phyloP scores from a whole-genome alignment of 139 green algal genomes.

The Chlorella sp. region DNA sequence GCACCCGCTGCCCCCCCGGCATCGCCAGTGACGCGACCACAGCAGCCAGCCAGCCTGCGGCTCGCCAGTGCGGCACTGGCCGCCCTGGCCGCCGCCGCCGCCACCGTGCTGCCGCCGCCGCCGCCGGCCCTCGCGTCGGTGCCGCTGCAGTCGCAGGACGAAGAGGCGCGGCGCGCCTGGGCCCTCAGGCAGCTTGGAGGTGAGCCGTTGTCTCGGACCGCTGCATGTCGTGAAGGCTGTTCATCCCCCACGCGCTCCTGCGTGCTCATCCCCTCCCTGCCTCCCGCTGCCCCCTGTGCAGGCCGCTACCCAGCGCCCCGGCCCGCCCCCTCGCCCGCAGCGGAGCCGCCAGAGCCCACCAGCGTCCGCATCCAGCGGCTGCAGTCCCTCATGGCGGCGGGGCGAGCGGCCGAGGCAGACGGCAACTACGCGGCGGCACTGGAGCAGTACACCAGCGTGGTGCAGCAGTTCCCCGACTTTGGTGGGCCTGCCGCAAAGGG shows the following conservation, averaged over 20 bases:
- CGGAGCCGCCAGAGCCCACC: neutral
- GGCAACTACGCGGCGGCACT: constrained; percentile 18
- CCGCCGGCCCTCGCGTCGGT: constrained; percentile 1
- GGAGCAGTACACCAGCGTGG: neutral
- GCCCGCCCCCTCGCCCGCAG: neutral
- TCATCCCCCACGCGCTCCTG: too few species aligned
- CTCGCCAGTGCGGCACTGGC: neutral
- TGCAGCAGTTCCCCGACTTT: constrained; percentile 33
- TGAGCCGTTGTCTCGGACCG: neutral
- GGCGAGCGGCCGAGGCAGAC: neutral
- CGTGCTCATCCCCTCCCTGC: too few species aligned
- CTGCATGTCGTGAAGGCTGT: too few species aligned
- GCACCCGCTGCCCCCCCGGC: neutral
- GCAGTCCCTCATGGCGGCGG: constrained; percentile 7
- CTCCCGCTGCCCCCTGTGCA: neutral
- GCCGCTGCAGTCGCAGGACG: neutral
- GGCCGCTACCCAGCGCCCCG: neutral
- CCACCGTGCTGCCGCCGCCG: neutral
- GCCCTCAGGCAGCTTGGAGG: constrained; percentile 18
- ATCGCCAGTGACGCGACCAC: neutral
- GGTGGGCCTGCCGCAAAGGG: neutral
- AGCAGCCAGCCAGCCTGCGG: neutral
- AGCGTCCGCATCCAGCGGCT: neutral
- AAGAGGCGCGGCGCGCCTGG: neutral
- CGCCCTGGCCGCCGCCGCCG: neutral